These are phyloP conservation scores for Epichloe sibirici DNA, from an alignment of 2,329 filamentous ascomycete genomes.

Conservation along the genomic window DNA sequence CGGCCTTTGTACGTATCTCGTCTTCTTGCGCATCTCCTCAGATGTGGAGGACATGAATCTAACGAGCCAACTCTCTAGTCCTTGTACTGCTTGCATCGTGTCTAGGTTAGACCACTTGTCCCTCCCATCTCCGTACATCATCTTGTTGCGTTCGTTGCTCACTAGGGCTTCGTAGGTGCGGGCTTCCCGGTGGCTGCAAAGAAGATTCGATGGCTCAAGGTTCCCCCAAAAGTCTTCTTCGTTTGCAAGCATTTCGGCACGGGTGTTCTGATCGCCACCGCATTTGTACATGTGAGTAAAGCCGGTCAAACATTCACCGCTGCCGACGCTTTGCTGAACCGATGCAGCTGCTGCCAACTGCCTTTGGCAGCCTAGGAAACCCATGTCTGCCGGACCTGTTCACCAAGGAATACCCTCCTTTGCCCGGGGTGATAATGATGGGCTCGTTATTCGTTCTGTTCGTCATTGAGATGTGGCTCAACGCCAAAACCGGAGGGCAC, in stretches of 20 bases:
- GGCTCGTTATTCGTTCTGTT: constrained; percentile 48
- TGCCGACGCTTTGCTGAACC: constrained; percentile 2
- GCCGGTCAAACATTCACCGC: not conserved
- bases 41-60: not conserved
- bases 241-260: constrained; percentile 57
- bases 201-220: constrained; percentile 46
- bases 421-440: constrained; percentile 57
- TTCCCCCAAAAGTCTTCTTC: constrained; percentile 45
- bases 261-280: constrained; percentile 59
- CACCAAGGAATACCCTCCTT: constrained; percentile 45
- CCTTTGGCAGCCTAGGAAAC: constrained; percentile 39
- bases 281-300: constrained; percentile 52
- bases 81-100: constrained; percentile 16
- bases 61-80: constrained; percentile 9
- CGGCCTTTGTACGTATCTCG: constrained; percentile 17
- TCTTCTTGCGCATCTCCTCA: not conserved
- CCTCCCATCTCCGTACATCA: not conserved
- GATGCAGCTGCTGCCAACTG: constrained; percentile 42
- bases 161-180: constrained; percentile 21
- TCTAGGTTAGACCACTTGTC: constrained; percentile 10
- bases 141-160: not conserved
- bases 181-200: constrained; percentile 41
- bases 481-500: constrained; percentile 45
- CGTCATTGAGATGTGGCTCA: constrained; percentile 49
- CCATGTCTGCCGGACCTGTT: constrained; percentile 48